A percentile compares a stretch with the other conserved stretches of the same genome.
Evolutionary conservation across 2,329 filamentous ascomycete species (phyloP).

Genomic region (Penicillium concentricum): DNA sequence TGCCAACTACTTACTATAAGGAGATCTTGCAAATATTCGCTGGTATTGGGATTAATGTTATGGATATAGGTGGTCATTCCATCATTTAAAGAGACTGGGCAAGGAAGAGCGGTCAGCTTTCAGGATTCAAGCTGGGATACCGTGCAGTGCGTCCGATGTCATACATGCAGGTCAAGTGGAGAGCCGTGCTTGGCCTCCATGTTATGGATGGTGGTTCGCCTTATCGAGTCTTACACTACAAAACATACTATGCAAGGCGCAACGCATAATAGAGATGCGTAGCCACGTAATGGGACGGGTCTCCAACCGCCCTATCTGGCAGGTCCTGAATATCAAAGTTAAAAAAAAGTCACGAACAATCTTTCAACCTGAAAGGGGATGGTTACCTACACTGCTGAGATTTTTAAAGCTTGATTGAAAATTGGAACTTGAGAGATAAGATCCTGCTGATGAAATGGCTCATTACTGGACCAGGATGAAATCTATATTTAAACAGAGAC

Average conservation of each 20-base stretch:
- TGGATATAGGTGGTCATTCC: not conserved
- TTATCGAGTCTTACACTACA: not conserved
- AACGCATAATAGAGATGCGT: not conserved
- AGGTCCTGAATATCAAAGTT: not conserved
- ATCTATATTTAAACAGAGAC: not conserved
- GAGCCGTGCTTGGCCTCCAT: not conserved
- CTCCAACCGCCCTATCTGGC: not conserved
- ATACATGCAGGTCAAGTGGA: constrained; percentile 9
- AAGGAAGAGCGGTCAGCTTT: constrained; percentile 8
- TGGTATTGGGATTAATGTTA: not conserved
- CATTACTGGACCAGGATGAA: not conserved
- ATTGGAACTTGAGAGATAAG: not conserved
- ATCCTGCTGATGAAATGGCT: not conserved
- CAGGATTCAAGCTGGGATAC: not conserved
- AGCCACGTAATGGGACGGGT: not conserved
- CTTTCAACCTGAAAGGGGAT: no score
- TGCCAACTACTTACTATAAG: not conserved
- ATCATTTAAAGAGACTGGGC: not conserved
- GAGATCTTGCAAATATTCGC: not conserved
- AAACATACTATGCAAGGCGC: not conserved
- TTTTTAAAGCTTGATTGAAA: not conserved
- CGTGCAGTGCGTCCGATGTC: constrained; percentile 4
- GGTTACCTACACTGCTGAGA: not conserved
- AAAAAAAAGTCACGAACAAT: not conserved
- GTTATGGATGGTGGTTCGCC: not conserved